These are phyloP conservation scores for Hymenoscyphus infarciens DNA, from an alignment of 2,329 filamentous ascomycete species.

Conservation along the genomic window DNA sequence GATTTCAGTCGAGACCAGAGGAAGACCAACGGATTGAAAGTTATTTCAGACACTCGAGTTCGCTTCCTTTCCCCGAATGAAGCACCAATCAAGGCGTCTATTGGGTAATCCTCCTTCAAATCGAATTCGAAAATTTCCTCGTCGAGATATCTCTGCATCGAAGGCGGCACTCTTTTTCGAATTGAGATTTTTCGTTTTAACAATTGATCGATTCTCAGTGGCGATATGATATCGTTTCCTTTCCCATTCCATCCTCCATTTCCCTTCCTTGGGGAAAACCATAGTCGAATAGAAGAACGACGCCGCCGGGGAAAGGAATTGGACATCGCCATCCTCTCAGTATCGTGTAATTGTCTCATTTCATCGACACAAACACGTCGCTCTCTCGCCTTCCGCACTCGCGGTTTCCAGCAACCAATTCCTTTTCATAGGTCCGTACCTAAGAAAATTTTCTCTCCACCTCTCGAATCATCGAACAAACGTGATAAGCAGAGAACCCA, in stretches of 20 bases:
- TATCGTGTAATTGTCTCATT: conserved; percentile 6
- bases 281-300: conserved; percentile 8
- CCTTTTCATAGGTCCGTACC: background rate
- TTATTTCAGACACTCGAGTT: background rate
- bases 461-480: background rate
- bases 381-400: background rate
- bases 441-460: background rate
- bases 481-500: background rate
- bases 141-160: conserved; percentile 6
- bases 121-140: background rate
- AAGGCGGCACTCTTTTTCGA: conserved; percentile 7
- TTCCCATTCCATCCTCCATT: background rate
- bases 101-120: background rate
- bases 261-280: conserved; percentile 10
- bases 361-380: conserved; percentile 5
- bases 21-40: conserved; percentile 3
- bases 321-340: background rate
- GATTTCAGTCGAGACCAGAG: background rate
- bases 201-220: conserved; percentile 12
- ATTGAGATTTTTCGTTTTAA: conserved; percentile 12
- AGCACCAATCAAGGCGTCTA: background rate
- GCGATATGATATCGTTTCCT: conserved; percentile 8
- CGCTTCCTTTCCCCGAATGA: background rate
- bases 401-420: background rate
- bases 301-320: conserved; percentile 1